Base-by-base conservation (phyloP, 2,329 filamentous ascomycete genomes). In the Xylaria sp. region DNA sequence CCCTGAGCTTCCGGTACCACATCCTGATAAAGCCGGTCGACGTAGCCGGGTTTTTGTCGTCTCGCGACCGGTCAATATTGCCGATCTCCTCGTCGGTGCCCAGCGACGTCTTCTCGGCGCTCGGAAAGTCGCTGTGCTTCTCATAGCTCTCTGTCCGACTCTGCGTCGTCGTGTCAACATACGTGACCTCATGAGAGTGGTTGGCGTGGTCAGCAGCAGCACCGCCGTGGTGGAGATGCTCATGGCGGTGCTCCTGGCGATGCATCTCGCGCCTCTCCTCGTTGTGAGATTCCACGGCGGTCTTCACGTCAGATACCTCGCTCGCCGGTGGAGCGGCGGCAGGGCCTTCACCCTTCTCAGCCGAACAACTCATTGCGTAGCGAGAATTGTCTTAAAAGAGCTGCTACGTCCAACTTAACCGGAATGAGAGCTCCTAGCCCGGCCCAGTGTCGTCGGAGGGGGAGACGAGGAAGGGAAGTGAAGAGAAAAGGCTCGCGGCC, bases 111-210 rank as follows among this genome's bases (percentile, higher is more conserved):
- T 73, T 73, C 61, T 74, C 72, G 25, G 64, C 64, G 7, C 68
- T 54, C 21, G 70, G 80, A 78, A 67, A 80, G 74, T 68, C 80
- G 73, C 58, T 63, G 43, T 35, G 67, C 67, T 71, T 73, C 48
- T 78, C 70, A 60, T 76, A 75, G 11, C 78, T 79, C 68, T 66
- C 31, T 3, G 46, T 6, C 15, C 58, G 57, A 27, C 44, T 82
- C 73, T 76, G 23, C 72, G 65, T 71, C 25, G 67, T 78, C 46
- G 76, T 78, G 51, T 76, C 77, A 35, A 81, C 77, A 68, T 85
- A 85, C 43, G 80, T 74, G 37, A 81, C 76, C 52, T 85, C 78
- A 62, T 81, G 79, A 54, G 76, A 64, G 65, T 76, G 68, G 61
- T 69, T 70, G 58, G 54, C 62, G 41, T 63, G 73, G 38, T 75